phyloP scores from a whole-genome alignment of 75 land plant genomes.

The Cryptomeria japonica region DNA sequence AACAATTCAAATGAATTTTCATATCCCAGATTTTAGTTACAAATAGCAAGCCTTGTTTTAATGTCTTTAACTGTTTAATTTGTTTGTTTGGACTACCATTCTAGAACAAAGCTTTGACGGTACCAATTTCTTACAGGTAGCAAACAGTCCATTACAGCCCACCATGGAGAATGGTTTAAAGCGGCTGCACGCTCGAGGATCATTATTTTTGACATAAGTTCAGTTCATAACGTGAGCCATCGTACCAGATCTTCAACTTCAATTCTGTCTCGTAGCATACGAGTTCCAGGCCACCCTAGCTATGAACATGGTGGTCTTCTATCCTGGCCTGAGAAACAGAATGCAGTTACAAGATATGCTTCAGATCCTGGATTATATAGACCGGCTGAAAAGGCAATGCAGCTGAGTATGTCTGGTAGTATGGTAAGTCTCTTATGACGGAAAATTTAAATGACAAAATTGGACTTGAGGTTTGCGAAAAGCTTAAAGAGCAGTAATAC shows the following conservation, averaged over 20 bases:
- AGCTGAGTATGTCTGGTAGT: conserved; percentile 69
- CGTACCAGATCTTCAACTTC: conserved; percentile 33
- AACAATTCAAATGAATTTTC: not conserved
- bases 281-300: conserved; percentile 27
- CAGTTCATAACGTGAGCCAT: conserved; percentile 23
- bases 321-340: conserved; percentile 59
- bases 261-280: conserved; percentile 24
- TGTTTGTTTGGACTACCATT: not conserved
- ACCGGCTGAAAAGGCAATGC: conserved; percentile 45
- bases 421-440: conserved; percentile 39
- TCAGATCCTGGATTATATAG: conserved; percentile 12
- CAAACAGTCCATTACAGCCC: conserved; percentile 27
- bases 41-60: not conserved
- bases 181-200: conserved; percentile 79
- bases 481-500: not conserved
- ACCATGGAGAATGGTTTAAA: conserved; percentile 41
- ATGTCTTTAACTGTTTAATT: not conserved
- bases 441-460: conserved; percentile 9
- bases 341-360: not conserved
- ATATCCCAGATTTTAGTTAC: not conserved
- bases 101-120: not conserved
- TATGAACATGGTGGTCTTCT: conserved; percentile 55
- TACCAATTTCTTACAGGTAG: conserved; percentile 34
- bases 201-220: conserved; percentile 58
- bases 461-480: not conserved